Percentiles rank a stretch among this genome's conserved stretches.
Evolutionary conservation across 345 rosid genomes (phyloP).

Genomic region (Pelargonium nanum): DNA sequence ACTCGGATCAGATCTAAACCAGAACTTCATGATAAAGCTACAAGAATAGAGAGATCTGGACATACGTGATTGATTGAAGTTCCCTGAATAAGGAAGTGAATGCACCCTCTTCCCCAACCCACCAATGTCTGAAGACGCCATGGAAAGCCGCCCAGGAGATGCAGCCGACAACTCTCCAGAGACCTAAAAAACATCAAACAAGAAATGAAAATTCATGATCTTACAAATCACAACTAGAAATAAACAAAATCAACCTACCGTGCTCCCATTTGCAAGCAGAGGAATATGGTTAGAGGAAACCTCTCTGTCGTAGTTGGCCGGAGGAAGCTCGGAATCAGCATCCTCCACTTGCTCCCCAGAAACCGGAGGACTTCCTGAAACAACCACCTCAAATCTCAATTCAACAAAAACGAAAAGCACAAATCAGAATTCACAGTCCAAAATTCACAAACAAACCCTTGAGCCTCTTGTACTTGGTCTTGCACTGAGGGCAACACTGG

Average conservation of each 20-base stretch:
- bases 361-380: not conserved
- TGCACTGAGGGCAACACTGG: slow-evolving; percentile 29
- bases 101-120: slow-evolving; percentile 13
- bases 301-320: slow-evolving; percentile 20
- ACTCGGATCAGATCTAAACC: not conserved
- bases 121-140: slow-evolving; percentile 31
- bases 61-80: not conserved
- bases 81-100: not conserved
- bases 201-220: not conserved
- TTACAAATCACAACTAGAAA: not conserved
- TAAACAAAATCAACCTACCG: slow-evolving; percentile 11
- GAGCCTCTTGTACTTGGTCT: slow-evolving; percentile 26
- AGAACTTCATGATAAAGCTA: not conserved
- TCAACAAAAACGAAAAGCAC: not conserved
- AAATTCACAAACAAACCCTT: slow-evolving; percentile 14
- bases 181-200: slow-evolving; percentile 13
- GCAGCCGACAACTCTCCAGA: slow-evolving; percentile 31
- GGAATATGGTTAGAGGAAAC: slow-evolving; percentile 25
- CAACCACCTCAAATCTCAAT: not conserved
- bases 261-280: slow-evolving; percentile 18
- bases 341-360: slow-evolving; percentile 8
- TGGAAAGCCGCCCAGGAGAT: slow-evolving; percentile 26
- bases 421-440: not conserved
- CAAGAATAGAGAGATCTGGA: not conserved
- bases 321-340: slow-evolving; percentile 1